Conservation (phyloP, 495 filamentous ascomycete species). For the Tuber indicum region DNA sequence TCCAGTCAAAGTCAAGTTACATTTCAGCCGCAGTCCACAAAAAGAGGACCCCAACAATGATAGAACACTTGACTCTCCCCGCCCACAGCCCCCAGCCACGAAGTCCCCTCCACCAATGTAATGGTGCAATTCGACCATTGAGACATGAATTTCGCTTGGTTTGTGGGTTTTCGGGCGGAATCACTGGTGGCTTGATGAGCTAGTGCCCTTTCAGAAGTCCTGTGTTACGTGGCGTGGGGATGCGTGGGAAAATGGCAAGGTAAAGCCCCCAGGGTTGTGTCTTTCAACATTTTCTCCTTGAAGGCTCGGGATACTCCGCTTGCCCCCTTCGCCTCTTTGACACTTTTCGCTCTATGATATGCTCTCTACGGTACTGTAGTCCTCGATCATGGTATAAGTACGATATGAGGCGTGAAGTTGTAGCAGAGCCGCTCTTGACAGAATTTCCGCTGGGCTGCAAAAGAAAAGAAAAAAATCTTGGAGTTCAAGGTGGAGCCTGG, state of each 20-base stretch:
- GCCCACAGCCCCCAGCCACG: constrained; percentile 4
- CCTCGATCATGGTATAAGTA: background rate
- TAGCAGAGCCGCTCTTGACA: background rate
- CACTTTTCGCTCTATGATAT: background rate
- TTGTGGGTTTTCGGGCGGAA: background rate
- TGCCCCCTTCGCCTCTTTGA: background rate
- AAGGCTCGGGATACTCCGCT: background rate
- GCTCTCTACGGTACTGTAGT: too few species aligned
- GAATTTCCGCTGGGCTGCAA: background rate
- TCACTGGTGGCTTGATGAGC: background rate
- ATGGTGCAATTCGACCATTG: background rate
- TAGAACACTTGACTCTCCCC: background rate
- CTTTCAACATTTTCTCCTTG: background rate
- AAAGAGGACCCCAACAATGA: background rate
- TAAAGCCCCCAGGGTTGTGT: background rate
- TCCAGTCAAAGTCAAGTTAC: background rate
- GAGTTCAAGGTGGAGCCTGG: background rate
- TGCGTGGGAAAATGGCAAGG: background rate
- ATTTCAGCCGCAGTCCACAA: background rate
- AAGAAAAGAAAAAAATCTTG: background rate
- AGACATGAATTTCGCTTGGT: constrained; percentile 1
- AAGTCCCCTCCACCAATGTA: background rate
- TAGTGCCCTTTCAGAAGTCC: background rate
- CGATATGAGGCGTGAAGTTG: background rate
- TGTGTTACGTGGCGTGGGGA: background rate